Percentiles rank a stretch among this genome's conserved stretches.
Conservation (phyloP, 2,329 filamentous ascomycete species). For the Aspergillus pseudoglaucus region DNA sequence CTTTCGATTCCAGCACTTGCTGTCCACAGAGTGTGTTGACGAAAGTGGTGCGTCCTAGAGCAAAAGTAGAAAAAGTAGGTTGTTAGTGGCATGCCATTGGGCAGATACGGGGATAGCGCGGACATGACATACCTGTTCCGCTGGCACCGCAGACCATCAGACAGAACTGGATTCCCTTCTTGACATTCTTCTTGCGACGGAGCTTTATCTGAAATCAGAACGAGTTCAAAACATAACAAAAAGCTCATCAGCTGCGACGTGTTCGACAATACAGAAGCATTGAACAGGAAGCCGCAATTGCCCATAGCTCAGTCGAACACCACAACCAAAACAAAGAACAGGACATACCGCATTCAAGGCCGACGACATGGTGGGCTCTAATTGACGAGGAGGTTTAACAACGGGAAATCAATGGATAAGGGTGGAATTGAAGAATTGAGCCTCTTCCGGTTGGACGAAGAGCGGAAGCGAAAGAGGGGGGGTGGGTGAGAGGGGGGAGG, state of each 20-base stretch:
- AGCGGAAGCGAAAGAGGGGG: constrained; percentile 4
- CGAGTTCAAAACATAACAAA: constrained; percentile 1
- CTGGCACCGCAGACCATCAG: constrained; percentile 99
- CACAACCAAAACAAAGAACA: constrained; percentile 14
- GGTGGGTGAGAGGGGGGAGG: constrained; percentile 5
- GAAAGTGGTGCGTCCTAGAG: constrained; percentile 86
- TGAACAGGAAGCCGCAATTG: constrained; percentile 8
- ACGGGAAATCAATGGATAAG: constrained; percentile 13
- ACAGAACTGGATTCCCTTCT: constrained; percentile 99
- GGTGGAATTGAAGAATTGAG: neutral
- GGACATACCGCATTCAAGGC: constrained; percentile 48
- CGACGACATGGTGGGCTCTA: constrained; percentile 45
- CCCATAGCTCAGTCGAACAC: constrained; percentile 7
- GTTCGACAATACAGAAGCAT: neutral
- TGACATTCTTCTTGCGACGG: constrained; percentile 99
- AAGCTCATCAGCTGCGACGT: neutral
- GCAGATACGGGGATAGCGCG: neutral
- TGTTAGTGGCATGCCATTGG: neutral
- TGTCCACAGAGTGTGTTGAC: constrained; percentile 99
- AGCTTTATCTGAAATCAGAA: constrained; percentile 68
- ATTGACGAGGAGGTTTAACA: constrained; percentile 5
- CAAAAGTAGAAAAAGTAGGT: constrained; percentile 2
- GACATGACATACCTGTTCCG: constrained; percentile 69
- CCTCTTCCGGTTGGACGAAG: constrained; percentile 7
- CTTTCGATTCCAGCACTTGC: constrained; percentile 83